Conservation (phyloP, 305 asterid genomes). For the Fraxinus platypoda region DNA sequence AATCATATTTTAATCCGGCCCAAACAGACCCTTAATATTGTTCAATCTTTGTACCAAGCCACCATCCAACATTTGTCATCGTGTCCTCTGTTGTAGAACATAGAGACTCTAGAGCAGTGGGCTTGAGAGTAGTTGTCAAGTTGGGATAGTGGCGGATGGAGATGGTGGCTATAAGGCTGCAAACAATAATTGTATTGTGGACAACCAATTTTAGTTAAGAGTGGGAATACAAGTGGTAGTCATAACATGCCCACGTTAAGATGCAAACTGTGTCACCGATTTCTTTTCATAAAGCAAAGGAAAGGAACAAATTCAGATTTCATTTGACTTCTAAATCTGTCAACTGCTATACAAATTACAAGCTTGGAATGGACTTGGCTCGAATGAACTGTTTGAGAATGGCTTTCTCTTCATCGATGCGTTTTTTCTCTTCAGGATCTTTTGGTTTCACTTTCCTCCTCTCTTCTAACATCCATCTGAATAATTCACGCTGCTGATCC, state of each 20-base stretch:
- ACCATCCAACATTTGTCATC: not conserved
- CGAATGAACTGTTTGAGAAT: constrained; percentile 79
- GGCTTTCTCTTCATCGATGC: constrained; percentile 83
- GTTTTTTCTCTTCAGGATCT: constrained; percentile 68
- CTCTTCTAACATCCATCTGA: constrained; percentile 86
- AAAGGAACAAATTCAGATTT: not conserved
- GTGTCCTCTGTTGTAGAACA: not conserved
- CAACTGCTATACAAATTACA: constrained; percentile 30
- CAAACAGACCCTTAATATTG: not conserved
- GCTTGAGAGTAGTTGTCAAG: not conserved
- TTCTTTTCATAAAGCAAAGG: not conserved
- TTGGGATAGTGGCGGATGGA: not conserved
- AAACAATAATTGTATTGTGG: not conserved
- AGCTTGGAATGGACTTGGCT: constrained; percentile 51
- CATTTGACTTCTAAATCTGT: not conserved
- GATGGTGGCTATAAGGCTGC: not conserved
- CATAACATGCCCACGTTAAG: not conserved
- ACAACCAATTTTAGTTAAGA: not conserved
- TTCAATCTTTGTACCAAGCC: not conserved
- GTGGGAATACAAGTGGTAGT: not conserved
- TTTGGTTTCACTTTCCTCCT: constrained; percentile 71
- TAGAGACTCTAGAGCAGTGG: not conserved
- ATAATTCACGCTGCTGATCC: constrained; percentile 68
- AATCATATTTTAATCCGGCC: too few relatives aligned
- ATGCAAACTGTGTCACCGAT: not conserved